Evolutionary conservation across 306 rosid genomes (phyloP).

Genomic region (Inga laurina): DNA sequence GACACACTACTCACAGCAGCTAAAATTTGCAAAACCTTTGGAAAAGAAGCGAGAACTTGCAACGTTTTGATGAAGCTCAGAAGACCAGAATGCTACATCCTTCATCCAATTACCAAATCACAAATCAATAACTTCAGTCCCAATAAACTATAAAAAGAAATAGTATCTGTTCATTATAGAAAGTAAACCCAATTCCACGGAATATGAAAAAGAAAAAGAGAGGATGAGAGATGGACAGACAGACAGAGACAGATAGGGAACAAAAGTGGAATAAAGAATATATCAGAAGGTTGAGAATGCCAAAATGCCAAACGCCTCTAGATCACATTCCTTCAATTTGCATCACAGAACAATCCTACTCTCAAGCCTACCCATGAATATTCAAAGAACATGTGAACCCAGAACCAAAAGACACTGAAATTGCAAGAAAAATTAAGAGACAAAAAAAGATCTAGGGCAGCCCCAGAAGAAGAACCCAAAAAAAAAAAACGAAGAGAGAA

Average conservation of each 20-base stretch:
- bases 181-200: slow-evolving; percentile 1
- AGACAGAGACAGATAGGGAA: background rate
- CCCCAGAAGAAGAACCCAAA: background rate
- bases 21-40: slow-evolving; percentile 22
- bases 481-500: background rate
- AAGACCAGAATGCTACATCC: slow-evolving; percentile 30
- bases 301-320: slow-evolving; percentile 22
- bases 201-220: background rate
- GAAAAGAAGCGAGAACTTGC: slow-evolving; percentile 8
- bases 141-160: slow-evolving; percentile 8
- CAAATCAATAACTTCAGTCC: slow-evolving; percentile 33
- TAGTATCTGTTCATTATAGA: background rate
- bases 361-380: slow-evolving; percentile 11
- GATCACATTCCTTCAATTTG: background rate
- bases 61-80: slow-evolving; percentile 28
- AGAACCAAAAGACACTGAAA: background rate
- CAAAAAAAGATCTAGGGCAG: background rate
- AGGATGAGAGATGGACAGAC: background rate
- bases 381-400: background rate
- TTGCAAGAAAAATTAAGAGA: background rate
- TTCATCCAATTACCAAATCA: background rate
- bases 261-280: background rate
- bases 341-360: slow-evolving; percentile 23
- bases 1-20: slow-evolving; percentile 14
- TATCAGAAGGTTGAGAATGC: slow-evolving; percentile 13